These are phyloP conservation scores for Aechmea fasciata DNA, from an alignment of 176 grass and related monocot genomes.

Conservation along the genomic window DNA sequence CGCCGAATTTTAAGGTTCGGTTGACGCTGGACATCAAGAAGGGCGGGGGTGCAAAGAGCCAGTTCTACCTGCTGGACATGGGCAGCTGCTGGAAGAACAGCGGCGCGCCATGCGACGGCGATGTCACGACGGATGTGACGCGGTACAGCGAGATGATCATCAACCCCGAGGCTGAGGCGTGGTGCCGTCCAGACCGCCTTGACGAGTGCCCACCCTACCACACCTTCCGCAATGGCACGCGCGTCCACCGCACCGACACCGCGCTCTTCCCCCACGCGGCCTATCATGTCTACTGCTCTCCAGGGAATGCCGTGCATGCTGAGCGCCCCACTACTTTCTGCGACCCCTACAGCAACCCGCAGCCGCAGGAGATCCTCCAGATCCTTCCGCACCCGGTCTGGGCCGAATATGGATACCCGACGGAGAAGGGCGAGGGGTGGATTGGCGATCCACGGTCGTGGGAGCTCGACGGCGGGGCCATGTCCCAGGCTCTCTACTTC, in stretches of 20 bases:
- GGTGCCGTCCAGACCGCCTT: conserved; percentile 38
- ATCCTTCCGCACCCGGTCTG: conserved; percentile 70
- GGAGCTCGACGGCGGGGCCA: conserved; percentile 71
- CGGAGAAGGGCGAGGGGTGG: conserved; percentile 63
- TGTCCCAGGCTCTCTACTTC: conserved; percentile 75
- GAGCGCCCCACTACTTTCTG: conserved; percentile 71
- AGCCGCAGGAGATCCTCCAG: conserved; percentile 92
- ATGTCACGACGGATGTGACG: conserved; percentile 57
- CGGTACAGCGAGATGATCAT: conserved; percentile 98
- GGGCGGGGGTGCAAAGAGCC: conserved; percentile 61
- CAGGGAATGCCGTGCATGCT: conserved; percentile 60
- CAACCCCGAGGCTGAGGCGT: conserved; percentile 52
- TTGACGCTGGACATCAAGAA: conserved; percentile 52
- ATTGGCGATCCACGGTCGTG: conserved; percentile 55
- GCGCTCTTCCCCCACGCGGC: conserved; percentile 57
- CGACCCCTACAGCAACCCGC: conserved; percentile 90
- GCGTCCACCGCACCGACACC: conserved; percentile 45
- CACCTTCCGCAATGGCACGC: conserved; percentile 73
- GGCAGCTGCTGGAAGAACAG: conserved; percentile 96
- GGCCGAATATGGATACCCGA: conserved; percentile 73
- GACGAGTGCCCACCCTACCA: conserved; percentile 81
- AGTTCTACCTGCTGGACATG: conserved; percentile 96
- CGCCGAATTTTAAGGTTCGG: conserved; percentile 76
- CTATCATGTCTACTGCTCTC: conserved; percentile 86
- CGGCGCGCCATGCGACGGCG: conserved; percentile 58